These are phyloP conservation scores for Apiospora saccharicola DNA, from an alignment of 2,329 filamentous ascomycete genomes.

Conservation along the genomic window DNA sequence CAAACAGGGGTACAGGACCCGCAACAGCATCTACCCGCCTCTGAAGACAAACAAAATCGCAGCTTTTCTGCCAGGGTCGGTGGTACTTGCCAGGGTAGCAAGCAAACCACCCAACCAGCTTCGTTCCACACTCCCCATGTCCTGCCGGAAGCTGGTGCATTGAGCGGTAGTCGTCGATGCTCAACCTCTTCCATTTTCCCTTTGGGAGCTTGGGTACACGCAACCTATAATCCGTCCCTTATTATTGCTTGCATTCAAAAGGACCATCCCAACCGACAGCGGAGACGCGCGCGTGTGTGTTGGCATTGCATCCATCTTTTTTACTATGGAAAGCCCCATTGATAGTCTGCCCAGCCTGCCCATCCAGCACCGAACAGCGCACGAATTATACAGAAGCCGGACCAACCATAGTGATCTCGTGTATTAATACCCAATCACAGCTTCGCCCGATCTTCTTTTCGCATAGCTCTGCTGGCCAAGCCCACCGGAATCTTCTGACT, in stretches of 20 bases:
- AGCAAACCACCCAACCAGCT: slow-evolving; percentile 14
- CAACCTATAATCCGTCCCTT: slow-evolving; percentile 14
- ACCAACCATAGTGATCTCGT: background rate
- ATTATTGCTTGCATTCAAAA: slow-evolving; percentile 12
- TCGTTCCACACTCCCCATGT: slow-evolving; percentile 23
- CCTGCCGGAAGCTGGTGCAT: slow-evolving; percentile 7
- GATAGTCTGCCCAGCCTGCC: slow-evolving; percentile 20
- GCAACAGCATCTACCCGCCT: slow-evolving; percentile 15
- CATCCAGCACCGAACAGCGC: slow-evolving; percentile 20
- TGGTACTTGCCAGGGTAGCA: slow-evolving; percentile 2
- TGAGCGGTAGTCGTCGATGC: slow-evolving; percentile 11
- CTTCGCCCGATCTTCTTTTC: slow-evolving; percentile 26
- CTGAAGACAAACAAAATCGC: slow-evolving; percentile 7
- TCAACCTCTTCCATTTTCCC: slow-evolving; percentile 29
- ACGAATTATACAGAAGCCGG: slow-evolving; percentile 20
- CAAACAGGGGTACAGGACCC: slow-evolving; percentile 7
- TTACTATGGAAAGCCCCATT: slow-evolving; percentile 28
- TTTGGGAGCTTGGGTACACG: background rate
- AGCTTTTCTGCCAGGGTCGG: slow-evolving; percentile 3
- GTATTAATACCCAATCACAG: slow-evolving; percentile 38
- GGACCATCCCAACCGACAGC: slow-evolving; percentile 29
- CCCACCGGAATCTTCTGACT: slow-evolving; percentile 13
- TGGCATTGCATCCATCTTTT: slow-evolving; percentile 54
- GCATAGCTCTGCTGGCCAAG: slow-evolving; percentile 11
- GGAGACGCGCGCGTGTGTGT: slow-evolving; percentile 42